Evolutionary conservation across 139 green algal genomes (phyloP).

Genomic region (Picochlorum sp.): DNA sequence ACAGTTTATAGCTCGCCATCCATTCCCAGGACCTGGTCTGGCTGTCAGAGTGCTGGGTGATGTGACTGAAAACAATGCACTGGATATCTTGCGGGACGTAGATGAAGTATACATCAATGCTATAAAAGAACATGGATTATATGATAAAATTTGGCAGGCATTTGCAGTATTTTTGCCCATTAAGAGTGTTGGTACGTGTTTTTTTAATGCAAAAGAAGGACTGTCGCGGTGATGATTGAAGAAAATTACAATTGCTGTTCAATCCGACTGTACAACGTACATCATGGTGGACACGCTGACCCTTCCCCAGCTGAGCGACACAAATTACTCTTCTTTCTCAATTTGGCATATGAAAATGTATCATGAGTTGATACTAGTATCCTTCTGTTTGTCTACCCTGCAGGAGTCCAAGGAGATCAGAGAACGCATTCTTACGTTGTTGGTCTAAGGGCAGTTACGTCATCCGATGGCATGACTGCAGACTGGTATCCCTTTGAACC

Average conservation of each 20-base stretch:
- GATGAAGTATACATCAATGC: constrained; percentile 96
- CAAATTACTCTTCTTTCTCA: not conserved
- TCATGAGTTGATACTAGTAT: too few relatives aligned
- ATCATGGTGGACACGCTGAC: constrained; percentile 22
- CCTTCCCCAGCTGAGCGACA: constrained; percentile 29
- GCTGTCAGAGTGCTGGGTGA: constrained; percentile 93
- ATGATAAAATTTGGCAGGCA: constrained; percentile 99
- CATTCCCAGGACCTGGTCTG: constrained; percentile 94
- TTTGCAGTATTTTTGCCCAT: constrained; percentile 98
- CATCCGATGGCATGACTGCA: constrained; percentile 96
- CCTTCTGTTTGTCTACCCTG: not conserved
- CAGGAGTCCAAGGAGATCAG: constrained; percentile 88
- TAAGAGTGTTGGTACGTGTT: constrained; percentile 54
- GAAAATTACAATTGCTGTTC: constrained; percentile 32
- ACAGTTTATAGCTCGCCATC: constrained; percentile 89
- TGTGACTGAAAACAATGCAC: constrained; percentile 53
- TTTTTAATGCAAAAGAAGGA: not conserved
- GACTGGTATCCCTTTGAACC: constrained; percentile 97
- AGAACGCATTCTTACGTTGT: constrained; percentile 92
- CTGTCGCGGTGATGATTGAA: constrained; percentile 17
- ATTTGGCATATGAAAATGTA: not conserved
- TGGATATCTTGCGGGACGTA: constrained; percentile 50
- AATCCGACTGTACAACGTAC: constrained; percentile 22
- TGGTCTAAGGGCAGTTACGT: constrained; percentile 77
- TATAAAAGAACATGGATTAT: constrained; percentile 89